Evolutionary conservation across 2,329 filamentous ascomycete genomes (phyloP), one percentile per base, ranked within the genome.

Genomic region (Talaromyces rugulosus): DNA sequence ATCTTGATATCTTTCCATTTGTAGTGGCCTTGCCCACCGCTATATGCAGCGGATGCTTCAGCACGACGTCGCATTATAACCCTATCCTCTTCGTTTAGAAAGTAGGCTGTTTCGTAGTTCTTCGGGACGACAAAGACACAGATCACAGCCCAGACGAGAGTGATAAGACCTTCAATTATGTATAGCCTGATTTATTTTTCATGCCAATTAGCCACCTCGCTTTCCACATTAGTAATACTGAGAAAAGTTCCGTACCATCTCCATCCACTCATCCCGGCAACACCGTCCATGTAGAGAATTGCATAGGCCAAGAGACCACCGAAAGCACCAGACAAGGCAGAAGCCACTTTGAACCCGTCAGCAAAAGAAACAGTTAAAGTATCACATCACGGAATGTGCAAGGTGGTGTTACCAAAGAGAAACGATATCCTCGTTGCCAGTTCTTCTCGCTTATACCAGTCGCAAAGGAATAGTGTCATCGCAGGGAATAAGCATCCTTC

Each of bases 231-330:
- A 23, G 23, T 8, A 5, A 57, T 5, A 51, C 31, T 31, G 5
- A 5, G 23, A 8, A 33, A 16, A 4, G 8, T 28, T 23, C 92
- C 83, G 60, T 92, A 87, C 82, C 87, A 90, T 47, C 88, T 80
- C 90, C 90, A 93, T 0, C 88, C 89, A 34, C 79, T 77, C 68
- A 87, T 80, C 1, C 88, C 89, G 0, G 77, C 75, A 1, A 87
- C 71, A 1, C 89, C 89, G 56, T 90, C 87, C 84, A 93, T 86
- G 69, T 88, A 85, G 0, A 88, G 88, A 64, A 92, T 90, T 1
- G 83, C 89, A 64, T 88, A 92, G 0, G 90, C 90, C 16, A 93
- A 78, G 14, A 93, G 76, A 0, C 90, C 90, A 5, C 90, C 89
- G 28, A 86, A 83, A 1, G 88, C 89, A 2, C 90, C 90, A 0